Percentiles rank a stretch among this genome's conserved stretches.
Conservation (phyloP, 805 yeast genomes). For the Saccharomyces jurei region DNA sequence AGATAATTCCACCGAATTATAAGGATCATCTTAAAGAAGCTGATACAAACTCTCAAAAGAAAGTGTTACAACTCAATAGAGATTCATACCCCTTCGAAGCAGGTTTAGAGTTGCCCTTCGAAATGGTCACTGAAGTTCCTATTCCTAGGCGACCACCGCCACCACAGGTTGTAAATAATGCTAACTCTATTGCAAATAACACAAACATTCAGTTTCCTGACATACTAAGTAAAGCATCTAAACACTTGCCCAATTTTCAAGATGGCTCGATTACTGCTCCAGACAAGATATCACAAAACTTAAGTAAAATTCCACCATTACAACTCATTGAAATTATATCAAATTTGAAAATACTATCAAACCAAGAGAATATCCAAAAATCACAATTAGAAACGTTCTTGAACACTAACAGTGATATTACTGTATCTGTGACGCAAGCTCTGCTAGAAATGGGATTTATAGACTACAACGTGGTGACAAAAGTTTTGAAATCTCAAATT, state of each 20-base stretch:
- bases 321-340: constrained; percentile 62
- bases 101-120: constrained; percentile 28
- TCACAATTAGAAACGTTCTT: constrained; percentile 46
- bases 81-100: constrained; percentile 28
- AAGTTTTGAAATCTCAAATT: constrained; percentile 33
- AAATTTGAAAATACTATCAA: constrained; percentile 50
- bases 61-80: constrained; percentile 19
- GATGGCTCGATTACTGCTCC: constrained; percentile 37
- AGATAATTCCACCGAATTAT: constrained; percentile 21
- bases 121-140: constrained; percentile 30
- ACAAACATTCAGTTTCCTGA: constrained; percentile 36
- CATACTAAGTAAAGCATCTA: constrained; percentile 45
- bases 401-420: constrained; percentile 47
- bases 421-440: constrained; percentile 66
- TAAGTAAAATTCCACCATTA: constrained; percentile 61
- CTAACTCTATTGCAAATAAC: constrained; percentile 1
- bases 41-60: neutral
- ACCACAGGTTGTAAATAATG: neutral
- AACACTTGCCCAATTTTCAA: constrained; percentile 43
- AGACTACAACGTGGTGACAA: constrained; percentile 57
- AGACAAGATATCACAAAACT: constrained; percentile 45
- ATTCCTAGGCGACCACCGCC: constrained; percentile 24
- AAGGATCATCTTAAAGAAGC: constrained; percentile 8
- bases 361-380: constrained; percentile 38
- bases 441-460: constrained; percentile 69